These are phyloP conservation scores for Eucalyptus urophylla DNA, from an alignment of 345 rosid species.

Conservation along the genomic window DNA sequence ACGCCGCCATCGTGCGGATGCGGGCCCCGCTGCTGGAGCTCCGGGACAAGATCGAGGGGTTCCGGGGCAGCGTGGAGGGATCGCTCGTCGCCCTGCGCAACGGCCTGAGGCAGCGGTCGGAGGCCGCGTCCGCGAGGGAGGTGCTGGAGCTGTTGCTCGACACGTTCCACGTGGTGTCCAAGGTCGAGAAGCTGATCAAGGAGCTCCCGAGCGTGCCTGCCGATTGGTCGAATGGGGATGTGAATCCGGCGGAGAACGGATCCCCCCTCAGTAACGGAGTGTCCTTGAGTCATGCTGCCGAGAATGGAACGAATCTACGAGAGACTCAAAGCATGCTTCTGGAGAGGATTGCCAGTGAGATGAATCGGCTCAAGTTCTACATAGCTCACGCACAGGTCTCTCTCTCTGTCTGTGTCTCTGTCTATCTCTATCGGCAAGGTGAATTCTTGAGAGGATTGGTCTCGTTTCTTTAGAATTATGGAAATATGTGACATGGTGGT, in stretches of 20 bases:
- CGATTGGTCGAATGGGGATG: constrained; percentile 76
- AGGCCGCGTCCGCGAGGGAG: constrained; percentile 89
- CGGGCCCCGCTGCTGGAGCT: constrained; percentile 90
- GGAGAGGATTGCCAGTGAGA: constrained; percentile 96
- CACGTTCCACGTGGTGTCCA: constrained; percentile 92
- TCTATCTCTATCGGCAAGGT: neutral
- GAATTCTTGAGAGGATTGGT: neutral
- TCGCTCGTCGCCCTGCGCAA: constrained; percentile 57
- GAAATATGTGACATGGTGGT: neutral
- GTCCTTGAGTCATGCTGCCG: constrained; percentile 21
- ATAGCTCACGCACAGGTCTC: constrained; percentile 91
- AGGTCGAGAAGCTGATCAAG: constrained; percentile 96
- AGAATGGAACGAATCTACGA: constrained; percentile 70
- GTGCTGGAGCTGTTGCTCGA: constrained; percentile 76
- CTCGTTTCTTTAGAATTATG: neutral
- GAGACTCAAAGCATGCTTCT: constrained; percentile 97
- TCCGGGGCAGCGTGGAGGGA: constrained; percentile 58
- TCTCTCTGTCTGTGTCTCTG: neutral
- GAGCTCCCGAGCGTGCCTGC: constrained; percentile 77
- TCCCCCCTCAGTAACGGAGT: constrained; percentile 20
- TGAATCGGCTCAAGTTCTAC: constrained; percentile 93
- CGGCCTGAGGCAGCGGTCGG: constrained; percentile 88
- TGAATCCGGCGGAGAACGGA: constrained; percentile 21
- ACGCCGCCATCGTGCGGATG: constrained; percentile 88
- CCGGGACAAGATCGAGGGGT: constrained; percentile 78